Conservation (phyloP, 768 basidiomycete species). For the Boletellus emodensis region DNA sequence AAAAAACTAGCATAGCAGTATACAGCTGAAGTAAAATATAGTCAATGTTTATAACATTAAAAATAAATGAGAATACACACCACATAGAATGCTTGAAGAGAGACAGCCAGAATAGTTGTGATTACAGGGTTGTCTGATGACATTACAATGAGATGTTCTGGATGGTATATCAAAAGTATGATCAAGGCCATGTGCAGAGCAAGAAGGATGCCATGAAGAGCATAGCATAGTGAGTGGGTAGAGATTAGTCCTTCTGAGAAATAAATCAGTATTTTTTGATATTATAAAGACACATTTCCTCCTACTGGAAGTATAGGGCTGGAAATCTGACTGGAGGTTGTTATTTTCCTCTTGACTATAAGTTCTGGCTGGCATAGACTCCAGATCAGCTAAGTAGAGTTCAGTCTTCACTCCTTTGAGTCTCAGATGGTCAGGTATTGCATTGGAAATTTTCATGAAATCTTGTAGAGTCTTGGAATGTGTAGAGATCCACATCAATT, state of each 20-base stretch:
- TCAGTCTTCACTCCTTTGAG: not conserved
- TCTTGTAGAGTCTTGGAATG: too few relatives aligned
- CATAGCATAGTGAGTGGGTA: not conserved
- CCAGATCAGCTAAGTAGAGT: not conserved
- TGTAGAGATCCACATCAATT: not conserved
- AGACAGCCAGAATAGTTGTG: not conserved
- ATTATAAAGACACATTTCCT: not conserved
- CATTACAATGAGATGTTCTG: not conserved
- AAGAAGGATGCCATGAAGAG: not conserved
- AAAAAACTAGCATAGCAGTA: constrained; percentile 15
- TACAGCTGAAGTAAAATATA: constrained; percentile 6
- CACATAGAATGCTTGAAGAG: not conserved
- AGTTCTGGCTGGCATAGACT: not conserved
- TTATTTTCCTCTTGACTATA: not conserved
- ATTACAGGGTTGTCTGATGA: not conserved
- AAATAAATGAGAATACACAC: not conserved
- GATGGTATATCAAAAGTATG: not conserved
- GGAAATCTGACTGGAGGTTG: not conserved
- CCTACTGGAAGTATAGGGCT: not conserved
- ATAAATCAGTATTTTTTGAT: too few relatives aligned
- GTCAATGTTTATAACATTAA: not conserved
- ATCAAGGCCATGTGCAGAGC: not conserved
- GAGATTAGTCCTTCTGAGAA: not conserved
- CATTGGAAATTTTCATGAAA: not conserved
- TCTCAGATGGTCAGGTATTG: not conserved